phyloP scores from a whole-genome alignment of 306 rosid species.

The Amphicarpaea edgeworthii region DNA sequence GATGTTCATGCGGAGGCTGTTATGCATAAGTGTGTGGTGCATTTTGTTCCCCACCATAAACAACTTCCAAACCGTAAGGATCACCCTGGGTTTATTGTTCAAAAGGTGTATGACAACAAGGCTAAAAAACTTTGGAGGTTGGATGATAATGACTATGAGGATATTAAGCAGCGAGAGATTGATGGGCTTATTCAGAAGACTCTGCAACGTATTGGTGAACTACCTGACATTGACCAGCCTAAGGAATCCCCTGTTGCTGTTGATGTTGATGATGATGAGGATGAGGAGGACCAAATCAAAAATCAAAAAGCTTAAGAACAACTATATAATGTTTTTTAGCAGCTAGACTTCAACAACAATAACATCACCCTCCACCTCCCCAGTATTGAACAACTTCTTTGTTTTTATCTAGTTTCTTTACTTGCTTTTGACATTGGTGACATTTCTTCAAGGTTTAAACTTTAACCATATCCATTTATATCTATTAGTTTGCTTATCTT shows the following conservation, averaged over 20 bases:
- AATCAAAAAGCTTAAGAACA: constrained; percentile 58
- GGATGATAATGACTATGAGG: constrained; percentile 85
- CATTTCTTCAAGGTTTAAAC: too few species aligned
- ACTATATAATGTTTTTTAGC: too few species aligned
- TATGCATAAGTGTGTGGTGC: constrained; percentile 93
- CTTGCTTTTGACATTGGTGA: too few species aligned
- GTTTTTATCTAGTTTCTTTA: too few species aligned
- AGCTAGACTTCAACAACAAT: too few species aligned
- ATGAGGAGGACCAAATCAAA: constrained; percentile 68
- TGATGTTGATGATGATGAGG: too few species aligned
- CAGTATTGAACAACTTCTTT: too few species aligned
- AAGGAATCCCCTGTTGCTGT: constrained; percentile 60
- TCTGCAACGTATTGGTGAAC: constrained; percentile 62
- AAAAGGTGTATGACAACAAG: constrained; percentile 86
- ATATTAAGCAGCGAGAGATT: constrained; percentile 78
- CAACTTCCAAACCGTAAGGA: constrained; percentile 88
- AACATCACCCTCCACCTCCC: too few species aligned
- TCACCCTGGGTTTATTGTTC: constrained; percentile 93
- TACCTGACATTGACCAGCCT: constrained; percentile 74
- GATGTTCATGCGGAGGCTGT: constrained; percentile 96
- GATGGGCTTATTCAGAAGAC: constrained; percentile 88
- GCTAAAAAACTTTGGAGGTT: constrained; percentile 90
- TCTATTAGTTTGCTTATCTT: too few species aligned
- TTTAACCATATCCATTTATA: too few species aligned
- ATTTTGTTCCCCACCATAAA: constrained; percentile 83